Conservation (phyloP, 2,329 filamentous ascomycete genomes). For the Colletotrichum zoysiae region DNA sequence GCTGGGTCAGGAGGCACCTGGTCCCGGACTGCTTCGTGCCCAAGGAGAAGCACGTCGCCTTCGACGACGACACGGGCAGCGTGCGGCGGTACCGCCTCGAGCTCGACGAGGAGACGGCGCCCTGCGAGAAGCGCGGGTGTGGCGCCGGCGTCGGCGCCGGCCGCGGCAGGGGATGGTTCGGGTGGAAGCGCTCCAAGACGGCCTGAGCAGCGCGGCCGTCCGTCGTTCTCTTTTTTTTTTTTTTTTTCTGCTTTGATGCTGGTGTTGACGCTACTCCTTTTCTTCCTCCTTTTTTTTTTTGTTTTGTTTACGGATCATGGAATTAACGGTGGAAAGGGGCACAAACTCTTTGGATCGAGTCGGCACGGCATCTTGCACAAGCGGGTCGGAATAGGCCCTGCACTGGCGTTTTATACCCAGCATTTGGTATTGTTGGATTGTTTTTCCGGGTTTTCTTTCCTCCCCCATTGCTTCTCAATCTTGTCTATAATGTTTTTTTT, state of each 20-base stretch:
- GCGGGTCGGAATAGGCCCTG: conserved; percentile 31
- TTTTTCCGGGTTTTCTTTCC: neutral
- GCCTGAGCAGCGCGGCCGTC: neutral
- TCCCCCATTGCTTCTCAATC: neutral
- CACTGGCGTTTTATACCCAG: conserved; percentile 42
- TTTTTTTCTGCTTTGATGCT: neutral
- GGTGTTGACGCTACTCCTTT: conserved; percentile 9
- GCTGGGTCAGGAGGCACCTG: conserved; percentile 69
- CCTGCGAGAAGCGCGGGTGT: conserved; percentile 29
- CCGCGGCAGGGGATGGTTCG: conserved; percentile 22
- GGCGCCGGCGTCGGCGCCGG: conserved; percentile 1
- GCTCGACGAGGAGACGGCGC: conserved; percentile 48
- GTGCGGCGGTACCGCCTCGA: conserved; percentile 73
- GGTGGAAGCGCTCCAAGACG: conserved; percentile 33
- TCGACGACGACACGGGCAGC: conserved; percentile 73
- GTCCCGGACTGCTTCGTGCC: conserved; percentile 73
- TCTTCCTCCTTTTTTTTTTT: neutral
- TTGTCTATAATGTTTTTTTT: conserved; percentile 32
- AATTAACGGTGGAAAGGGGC: neutral
- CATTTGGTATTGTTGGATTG: conserved; percentile 30
- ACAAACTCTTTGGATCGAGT: neutral
- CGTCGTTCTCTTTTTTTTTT: neutral
- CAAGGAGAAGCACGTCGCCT: conserved; percentile 62
- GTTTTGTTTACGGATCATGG: neutral
- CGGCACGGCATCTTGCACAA: conserved; percentile 34